Conservation (phyloP, 139 green algal genomes). For the Astrephomene gubernaculifera region DNA sequence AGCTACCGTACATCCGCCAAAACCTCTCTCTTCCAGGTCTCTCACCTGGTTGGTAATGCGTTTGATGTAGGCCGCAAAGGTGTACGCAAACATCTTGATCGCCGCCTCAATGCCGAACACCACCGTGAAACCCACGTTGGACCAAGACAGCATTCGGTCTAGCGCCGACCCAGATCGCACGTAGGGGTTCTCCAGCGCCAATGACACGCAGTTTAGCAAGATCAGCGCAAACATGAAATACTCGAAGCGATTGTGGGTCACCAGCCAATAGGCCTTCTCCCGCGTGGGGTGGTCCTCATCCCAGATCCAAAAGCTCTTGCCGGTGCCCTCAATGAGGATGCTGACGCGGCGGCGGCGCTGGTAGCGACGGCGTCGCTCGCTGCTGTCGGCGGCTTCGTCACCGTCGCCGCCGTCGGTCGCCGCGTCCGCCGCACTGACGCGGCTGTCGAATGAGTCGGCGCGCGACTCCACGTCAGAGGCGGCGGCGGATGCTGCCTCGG, state of each 20-base stretch:
- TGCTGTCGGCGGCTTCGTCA: neutral
- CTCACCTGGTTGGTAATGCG: slow-evolving; percentile 57
- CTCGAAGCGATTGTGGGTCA: slow-evolving; percentile 66
- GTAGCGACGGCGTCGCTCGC: slow-evolving; percentile 23
- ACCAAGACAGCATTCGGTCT: slow-evolving; percentile 43
- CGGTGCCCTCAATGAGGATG: slow-evolving; percentile 61
- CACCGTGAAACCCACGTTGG: slow-evolving; percentile 53
- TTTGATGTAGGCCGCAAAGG: slow-evolving; percentile 75
- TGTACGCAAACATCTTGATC: slow-evolving; percentile 83
- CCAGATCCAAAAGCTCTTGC: slow-evolving; percentile 61
- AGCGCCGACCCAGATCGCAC: slow-evolving; percentile 46
- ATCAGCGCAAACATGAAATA: slow-evolving; percentile 82
- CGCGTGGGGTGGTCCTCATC: slow-evolving; percentile 66
- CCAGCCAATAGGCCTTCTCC: slow-evolving; percentile 49
- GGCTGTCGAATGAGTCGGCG: neutral
- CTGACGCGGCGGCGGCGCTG: slow-evolving; percentile 50
- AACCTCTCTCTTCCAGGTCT: too few species aligned
- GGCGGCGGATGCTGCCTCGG: neutral
- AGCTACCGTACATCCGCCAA: too few species aligned
- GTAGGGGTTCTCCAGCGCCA: slow-evolving; percentile 76
- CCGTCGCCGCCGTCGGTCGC: neutral
- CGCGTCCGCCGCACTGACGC: neutral
- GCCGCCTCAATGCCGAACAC: slow-evolving; percentile 55
- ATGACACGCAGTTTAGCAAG: slow-evolving; percentile 75
- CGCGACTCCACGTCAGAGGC: slow-evolving; percentile 12